These are phyloP conservation scores for Lactarius tabidus DNA, from an alignment of 768 basidiomycete species.

Conservation along the genomic window DNA sequence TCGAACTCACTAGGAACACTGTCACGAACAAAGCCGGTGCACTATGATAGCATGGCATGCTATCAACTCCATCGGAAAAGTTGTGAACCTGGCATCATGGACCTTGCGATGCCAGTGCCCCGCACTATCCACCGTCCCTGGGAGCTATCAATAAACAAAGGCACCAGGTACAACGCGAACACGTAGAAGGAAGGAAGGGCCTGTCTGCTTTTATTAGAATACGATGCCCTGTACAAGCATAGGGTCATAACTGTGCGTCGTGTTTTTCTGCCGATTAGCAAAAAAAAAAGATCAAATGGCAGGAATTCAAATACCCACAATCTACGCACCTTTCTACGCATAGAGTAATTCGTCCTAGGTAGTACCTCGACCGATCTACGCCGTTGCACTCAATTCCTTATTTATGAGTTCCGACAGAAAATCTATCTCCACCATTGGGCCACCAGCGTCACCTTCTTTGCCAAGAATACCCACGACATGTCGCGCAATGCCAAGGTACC, in stretches of 20 bases:
- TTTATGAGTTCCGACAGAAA: conserved; percentile 12
- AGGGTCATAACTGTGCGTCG: background rate
- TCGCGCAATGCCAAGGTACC: conserved; percentile 8
- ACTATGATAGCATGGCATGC: background rate
- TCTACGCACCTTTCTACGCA: background rate
- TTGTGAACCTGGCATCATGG: background rate
- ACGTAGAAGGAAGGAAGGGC: background rate
- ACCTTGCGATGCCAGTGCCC: background rate
- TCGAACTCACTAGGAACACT: background rate
- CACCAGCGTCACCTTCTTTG: conserved; percentile 20
- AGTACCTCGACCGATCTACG: conserved; percentile 29
- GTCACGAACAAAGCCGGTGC: background rate
- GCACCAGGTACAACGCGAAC: background rate
- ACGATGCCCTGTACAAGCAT: background rate
- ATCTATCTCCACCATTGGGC: conserved; percentile 15
- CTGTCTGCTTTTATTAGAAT: background rate
- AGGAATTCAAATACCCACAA: background rate
- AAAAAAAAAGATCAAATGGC: background rate
- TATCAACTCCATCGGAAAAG: background rate
- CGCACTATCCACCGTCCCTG: background rate
- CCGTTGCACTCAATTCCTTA: background rate
- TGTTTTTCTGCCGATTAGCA: background rate
- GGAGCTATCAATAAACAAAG: background rate
- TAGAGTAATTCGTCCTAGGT: background rate
- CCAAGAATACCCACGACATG: conserved; percentile 12